Conservation (phyloP, 108 stramenopile genomes). For the Thalassiosira profunda region DNA sequence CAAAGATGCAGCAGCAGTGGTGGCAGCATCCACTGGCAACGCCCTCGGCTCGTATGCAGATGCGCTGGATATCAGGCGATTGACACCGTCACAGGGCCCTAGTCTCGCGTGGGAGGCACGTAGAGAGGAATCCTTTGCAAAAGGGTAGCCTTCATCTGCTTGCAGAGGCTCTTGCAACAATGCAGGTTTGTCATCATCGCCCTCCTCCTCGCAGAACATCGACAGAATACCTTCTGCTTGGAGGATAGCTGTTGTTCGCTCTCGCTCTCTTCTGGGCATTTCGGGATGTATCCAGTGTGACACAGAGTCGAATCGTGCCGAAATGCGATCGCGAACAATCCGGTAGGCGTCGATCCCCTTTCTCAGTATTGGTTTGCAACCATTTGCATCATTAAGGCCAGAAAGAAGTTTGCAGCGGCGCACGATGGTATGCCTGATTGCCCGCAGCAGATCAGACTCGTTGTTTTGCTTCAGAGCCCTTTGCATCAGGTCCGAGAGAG, state of each 20-base stretch:
- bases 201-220: slow-evolving; percentile 26
- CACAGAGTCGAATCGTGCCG: slow-evolving; percentile 10
- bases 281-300: slow-evolving; percentile 24
- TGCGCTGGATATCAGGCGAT: slow-evolving; percentile 22
- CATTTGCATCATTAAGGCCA: slow-evolving; percentile 1
- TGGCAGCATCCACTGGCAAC: too few species aligned
- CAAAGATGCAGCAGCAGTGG: too few species aligned
- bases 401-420: slow-evolving; percentile 30
- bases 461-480: slow-evolving; percentile 2
- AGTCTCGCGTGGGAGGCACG: slow-evolving; percentile 29
- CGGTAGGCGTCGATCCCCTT: slow-evolving; percentile 2
- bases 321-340: slow-evolving; percentile 13
- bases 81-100: slow-evolving; percentile 13
- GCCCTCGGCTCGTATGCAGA: slow-evolving; percentile 3
- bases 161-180: not conserved
- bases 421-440: slow-evolving; percentile 31
- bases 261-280: not conserved
- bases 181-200: slow-evolving; percentile 3
- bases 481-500: slow-evolving; percentile 23
- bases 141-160: slow-evolving; percentile 1
- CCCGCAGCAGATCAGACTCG: not conserved
- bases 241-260: slow-evolving; percentile 17
- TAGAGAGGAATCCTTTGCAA: slow-evolving; percentile 4
- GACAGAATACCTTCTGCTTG: slow-evolving; percentile 22
- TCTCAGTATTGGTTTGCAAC: not conserved